Base-by-base conservation (phyloP, 176 grass and related monocot genomes). In the Lolium multiflorum region DNA sequence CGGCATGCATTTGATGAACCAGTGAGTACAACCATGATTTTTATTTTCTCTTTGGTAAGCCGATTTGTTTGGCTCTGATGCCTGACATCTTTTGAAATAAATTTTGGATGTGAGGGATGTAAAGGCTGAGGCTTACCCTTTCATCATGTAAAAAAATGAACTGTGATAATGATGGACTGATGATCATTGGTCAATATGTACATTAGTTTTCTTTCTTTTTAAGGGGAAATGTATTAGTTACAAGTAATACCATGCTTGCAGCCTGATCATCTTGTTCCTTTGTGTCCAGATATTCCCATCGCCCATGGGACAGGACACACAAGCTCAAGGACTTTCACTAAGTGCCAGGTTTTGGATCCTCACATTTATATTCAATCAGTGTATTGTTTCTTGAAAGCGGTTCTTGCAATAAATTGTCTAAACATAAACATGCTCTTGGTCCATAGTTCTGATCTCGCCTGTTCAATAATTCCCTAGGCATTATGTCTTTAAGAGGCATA, bases 401-500 rank as follows among this genome's bases (percentile, higher is more conserved):
- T 2, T 47, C 55, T 74, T 10, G 7, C 39, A 47, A 73, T 48
- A 39, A 37, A 50, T 84, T 62, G 22, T 62, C 41, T 11, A 17
- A 52, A 65, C 43, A 50, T 52, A 50, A 46, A 44, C 4, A 35
- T 75, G 25, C 64, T 35, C 31, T 35, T 35, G 31, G 31, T 35
- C 31, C 31, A 35, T 35, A 35, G 31, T 31, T 78, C 49, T 25
- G n/a, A 37, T 56, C 31, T 56, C 35, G 14, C 24, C 9, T n/a
- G 2, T 78, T 54, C 48, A 78, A 78, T 28, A 78, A 78, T 56
- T 56, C 55, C 83, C 74, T 37, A 9, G 62, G 61, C 61, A 63
- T 38, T 78, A 31, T 69, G 49, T 78, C 74, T 78, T 71, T 54
- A 31, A 26, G 49, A 78, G 73, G 83, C 47, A 39, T 56, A 28